Evolutionary conservation across 1,139 yeast species (phyloP).

Genomic region (Kodamaea arcana): DNA sequence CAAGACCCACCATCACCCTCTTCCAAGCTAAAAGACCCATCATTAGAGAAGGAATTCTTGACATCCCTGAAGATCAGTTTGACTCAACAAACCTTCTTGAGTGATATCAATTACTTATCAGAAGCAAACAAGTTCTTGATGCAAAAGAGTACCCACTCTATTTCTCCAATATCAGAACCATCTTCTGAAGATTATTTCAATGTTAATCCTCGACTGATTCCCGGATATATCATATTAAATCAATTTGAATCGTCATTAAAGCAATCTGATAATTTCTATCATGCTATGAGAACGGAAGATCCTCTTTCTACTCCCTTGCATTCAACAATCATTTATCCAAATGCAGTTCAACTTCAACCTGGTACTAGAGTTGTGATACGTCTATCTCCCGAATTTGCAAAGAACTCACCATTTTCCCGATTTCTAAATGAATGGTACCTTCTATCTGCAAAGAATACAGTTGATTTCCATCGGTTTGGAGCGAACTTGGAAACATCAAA

Average conservation of each 20-base stretch:
- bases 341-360: constrained; percentile 5
- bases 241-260: constrained; percentile 15
- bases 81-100: constrained; percentile 27
- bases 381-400: constrained; percentile 23
- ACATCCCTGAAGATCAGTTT: too few species aligned
- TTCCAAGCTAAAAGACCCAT: too few species aligned
- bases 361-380: constrained; percentile 21
- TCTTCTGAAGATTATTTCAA: constrained; percentile 13
- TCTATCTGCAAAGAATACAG: constrained; percentile 22
- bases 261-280: constrained; percentile 17
- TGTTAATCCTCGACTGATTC: constrained; percentile 16
- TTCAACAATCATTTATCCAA: constrained; percentile 4
- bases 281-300: constrained; percentile 11
- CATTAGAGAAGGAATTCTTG: too few species aligned
- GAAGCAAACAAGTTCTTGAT: constrained; percentile 22
- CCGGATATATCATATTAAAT: constrained; percentile 22
- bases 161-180: constrained; percentile 9
- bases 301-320: constrained; percentile 1
- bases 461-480: constrained; percentile 16
- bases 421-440: constrained; percentile 36
- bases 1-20: too few species aligned
- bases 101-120: constrained; percentile 22
- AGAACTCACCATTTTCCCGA: constrained; percentile 19
- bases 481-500: constrained; percentile 17
- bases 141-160: constrained; percentile 12